Evolutionary conservation across 495 filamentous ascomycete genomes (phyloP), one percentile per base, ranked within the genome.

Genomic region (Aspergillus cristatus): DNA sequence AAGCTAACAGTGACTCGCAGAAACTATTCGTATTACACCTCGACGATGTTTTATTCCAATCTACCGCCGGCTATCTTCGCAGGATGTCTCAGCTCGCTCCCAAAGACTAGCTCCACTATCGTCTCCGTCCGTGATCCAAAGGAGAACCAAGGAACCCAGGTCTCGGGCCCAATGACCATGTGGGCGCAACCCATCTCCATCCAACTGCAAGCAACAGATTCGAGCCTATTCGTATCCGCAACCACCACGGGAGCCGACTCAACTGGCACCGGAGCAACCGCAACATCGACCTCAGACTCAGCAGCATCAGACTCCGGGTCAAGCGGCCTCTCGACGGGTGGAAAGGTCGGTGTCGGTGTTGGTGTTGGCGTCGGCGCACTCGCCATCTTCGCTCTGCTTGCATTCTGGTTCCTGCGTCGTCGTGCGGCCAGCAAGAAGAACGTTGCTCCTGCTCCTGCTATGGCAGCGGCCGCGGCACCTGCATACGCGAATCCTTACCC

Each of bases 111-210:
- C 10, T n/a, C 32, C 1, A 40, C 43, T n/a, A 47, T 41, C 15
- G 41, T 42, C 18, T 35, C 41, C 4, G 39, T 41, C 12, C 37
- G 38, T 14, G 35, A 41, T 17, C 13, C 34, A 6, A 11, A 11
- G 11, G 16, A 18, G 6, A 20, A 14, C 10, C 25, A 43, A 16
- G 35, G 37, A 14, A 45, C 42, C 11, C 33, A 37, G 18, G 29
- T 42, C 28, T 16, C 32, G 3, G 51, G 47, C 1, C 51, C 51
- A 11, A 28, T 54, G n/a, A 54, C 51, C 2, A 54, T 54, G 51
- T 54, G 48, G 47, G 51, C 44, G 6, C 51, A 54, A 17, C 40
- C 51, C 14, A 46, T 54, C 13, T 40, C 35, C 10, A 34, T 54
- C 14, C 24, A 26, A 26, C 24, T 26, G 6, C 24, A 26, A 26